Conservation (phyloP, 176 grass and related monocot genomes). For the Juncus inflexus region DNA sequence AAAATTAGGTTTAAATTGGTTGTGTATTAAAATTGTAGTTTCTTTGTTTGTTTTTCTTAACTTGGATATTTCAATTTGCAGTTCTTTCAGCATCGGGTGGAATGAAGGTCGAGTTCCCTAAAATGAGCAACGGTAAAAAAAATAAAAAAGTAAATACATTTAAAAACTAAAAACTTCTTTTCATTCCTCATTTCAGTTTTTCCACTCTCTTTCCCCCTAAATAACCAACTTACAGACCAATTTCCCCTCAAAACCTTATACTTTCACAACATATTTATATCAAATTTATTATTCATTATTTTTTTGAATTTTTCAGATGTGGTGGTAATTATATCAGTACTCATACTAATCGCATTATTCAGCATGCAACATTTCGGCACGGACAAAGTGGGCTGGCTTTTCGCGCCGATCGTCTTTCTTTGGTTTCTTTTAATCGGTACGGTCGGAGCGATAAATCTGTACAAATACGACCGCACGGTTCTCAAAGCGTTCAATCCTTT, state of each 20-base stretch:
- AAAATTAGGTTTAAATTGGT: no score
- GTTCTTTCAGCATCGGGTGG: conserved; percentile 87
- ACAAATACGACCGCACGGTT: conserved; percentile 61
- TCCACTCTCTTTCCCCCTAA: no score
- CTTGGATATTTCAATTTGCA: conserved; percentile 33
- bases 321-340: conserved; percentile 50
- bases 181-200: no score
- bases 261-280: conserved; percentile 17
- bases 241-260: not conserved
- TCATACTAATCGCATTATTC: conserved; percentile 79
- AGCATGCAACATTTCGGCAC: conserved; percentile 83
- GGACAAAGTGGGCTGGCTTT: conserved; percentile 80
- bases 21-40: no score
- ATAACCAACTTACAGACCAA: no score
- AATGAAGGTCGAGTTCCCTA: conserved; percentile 70
- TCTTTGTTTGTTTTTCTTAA: conserved; percentile 12
- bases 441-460: conserved; percentile 63
- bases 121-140: conserved; percentile 71
- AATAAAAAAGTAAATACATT: not conserved
- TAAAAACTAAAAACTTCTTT: no score
- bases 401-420: conserved; percentile 71
- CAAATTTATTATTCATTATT: conserved; percentile 14
- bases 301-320: conserved; percentile 50
- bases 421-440: conserved; percentile 78
- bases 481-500: conserved; percentile 71